Percentiles rank a stretch among this genome's conserved stretches.
Evolutionary conservation across 2,329 filamentous ascomycete species (phyloP).

Genomic region (Xylaria multiplex): DNA sequence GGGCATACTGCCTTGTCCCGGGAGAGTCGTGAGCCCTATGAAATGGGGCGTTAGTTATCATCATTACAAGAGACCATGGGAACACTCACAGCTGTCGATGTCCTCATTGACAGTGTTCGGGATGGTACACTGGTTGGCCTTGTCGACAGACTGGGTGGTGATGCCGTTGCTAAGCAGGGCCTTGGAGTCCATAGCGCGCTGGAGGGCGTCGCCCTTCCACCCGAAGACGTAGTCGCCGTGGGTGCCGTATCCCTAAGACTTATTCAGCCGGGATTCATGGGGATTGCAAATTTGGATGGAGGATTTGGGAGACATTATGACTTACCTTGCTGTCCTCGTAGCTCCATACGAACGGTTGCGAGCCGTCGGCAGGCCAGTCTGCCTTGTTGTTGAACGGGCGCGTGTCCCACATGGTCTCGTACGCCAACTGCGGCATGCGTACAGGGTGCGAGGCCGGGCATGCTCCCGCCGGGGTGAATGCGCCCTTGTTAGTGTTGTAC

Average conservation of each 20-base stretch:
- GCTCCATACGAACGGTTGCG: slow-evolving; percentile 49
- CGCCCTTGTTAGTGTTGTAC: slow-evolving; percentile 52
- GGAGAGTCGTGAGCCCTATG: slow-evolving; percentile 33
- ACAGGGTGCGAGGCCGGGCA: slow-evolving; percentile 53
- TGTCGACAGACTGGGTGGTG: slow-evolving; percentile 44
- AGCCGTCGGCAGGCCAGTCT: slow-evolving; percentile 50
- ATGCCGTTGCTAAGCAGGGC: slow-evolving; percentile 49
- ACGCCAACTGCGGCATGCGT: slow-evolving; percentile 53
- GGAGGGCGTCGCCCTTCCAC: not conserved
- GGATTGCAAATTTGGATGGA: slow-evolving; percentile 16
- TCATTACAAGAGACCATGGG: slow-evolving; percentile 21
- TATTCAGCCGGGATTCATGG: slow-evolving; percentile 18
- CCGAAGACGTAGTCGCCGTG: slow-evolving; percentile 44
- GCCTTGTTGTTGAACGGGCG: slow-evolving; percentile 50
- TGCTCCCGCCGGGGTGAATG: slow-evolving; percentile 45
- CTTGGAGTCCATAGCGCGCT: slow-evolving; percentile 45
- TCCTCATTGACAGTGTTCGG: slow-evolving; percentile 44
- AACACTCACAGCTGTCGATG: slow-evolving; percentile 47
- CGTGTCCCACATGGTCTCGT: slow-evolving; percentile 58
- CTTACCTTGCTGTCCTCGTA: slow-evolving; percentile 49
- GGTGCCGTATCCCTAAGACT: slow-evolving; percentile 44
- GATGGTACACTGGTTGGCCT: slow-evolving; percentile 45
- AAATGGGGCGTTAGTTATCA: slow-evolving; percentile 30
- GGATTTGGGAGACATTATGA: slow-evolving; percentile 22
- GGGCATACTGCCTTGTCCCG: slow-evolving; percentile 32